Evolutionary conservation across 768 basidiomycete genomes (phyloP).

Genomic region (Royoungia palumana): DNA sequence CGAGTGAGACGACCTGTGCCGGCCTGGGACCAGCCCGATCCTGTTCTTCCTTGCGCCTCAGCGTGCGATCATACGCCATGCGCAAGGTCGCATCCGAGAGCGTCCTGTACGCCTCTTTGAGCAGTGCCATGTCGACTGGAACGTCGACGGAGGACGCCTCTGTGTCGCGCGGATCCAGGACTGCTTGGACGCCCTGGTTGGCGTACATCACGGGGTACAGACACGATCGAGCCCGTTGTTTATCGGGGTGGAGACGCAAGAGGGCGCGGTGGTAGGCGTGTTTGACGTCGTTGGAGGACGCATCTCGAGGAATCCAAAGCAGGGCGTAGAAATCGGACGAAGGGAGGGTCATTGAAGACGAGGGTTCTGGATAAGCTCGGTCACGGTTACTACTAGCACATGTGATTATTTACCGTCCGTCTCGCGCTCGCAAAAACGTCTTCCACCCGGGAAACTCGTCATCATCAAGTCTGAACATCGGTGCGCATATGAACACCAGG

Average conservation of each 20-base stretch:
- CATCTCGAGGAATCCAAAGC: constrained; percentile 49
- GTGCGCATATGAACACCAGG: no score
- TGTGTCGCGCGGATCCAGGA: neutral
- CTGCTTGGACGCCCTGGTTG: no score
- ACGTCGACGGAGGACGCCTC: no score
- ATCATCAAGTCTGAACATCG: no score
- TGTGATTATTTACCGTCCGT: neutral
- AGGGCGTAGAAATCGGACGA: constrained; percentile 55
- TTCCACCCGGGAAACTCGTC: no score
- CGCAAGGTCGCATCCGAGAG: constrained; percentile 53
- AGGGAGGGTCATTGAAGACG: neutral
- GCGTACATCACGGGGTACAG: no score
- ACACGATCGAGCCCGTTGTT: constrained; percentile 19
- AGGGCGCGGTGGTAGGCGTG: constrained; percentile 66
- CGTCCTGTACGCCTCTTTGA: constrained; percentile 66
- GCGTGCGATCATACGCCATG: constrained; percentile 45
- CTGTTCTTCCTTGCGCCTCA: constrained; percentile 5
- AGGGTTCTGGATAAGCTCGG: no score
- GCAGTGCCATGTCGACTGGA: constrained; percentile 46
- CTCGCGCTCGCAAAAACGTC: no score
- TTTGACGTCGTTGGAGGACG: constrained; percentile 58
- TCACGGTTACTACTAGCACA: no score
- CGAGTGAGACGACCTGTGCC: constrained; percentile 74
- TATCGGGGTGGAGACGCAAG: constrained; percentile 65
- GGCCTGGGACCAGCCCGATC: constrained; percentile 49